These are phyloP conservation scores for Flagelloscypha sp. DNA, from an alignment of 768 basidiomycete species.

Conservation along the genomic window DNA sequence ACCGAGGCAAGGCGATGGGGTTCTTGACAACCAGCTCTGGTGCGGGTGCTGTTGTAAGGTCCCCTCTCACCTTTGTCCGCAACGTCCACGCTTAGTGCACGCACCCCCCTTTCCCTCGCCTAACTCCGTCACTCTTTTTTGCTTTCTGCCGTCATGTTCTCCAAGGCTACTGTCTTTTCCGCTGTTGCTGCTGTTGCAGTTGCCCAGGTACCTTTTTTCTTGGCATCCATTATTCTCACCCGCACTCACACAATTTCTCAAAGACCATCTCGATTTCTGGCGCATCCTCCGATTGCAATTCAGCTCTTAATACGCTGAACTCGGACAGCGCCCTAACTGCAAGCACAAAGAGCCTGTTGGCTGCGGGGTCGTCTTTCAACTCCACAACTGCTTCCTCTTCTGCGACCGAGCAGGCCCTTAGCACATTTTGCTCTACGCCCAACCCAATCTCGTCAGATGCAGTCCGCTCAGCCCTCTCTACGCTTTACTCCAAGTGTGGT, in stretches of 20 bases:
- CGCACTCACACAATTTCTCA: slow-evolving; percentile 10
- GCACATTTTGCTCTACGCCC: slow-evolving; percentile 40
- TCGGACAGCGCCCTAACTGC: slow-evolving; percentile 41
- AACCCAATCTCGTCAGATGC: slow-evolving; percentile 55
- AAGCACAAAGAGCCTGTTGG: slow-evolving; percentile 58
- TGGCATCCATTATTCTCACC: slow-evolving; percentile 5
- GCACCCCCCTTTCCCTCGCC: no score
- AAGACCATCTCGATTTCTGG: no score
- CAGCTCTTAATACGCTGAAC: slow-evolving; percentile 60
- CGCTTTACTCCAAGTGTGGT: slow-evolving; percentile 66
- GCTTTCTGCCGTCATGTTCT: no score
- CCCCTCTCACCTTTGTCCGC: no score
- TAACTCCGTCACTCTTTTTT: no score
- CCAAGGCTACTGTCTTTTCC: no score
- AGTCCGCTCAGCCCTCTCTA: slow-evolving; percentile 52
- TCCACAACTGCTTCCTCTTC: slow-evolving; percentile 31
- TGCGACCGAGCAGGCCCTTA: slow-evolving; percentile 43
- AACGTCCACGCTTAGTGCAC: no score
- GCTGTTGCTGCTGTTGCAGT: no score
- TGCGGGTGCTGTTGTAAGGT: no score
- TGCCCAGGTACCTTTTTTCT: slow-evolving; percentile 13
- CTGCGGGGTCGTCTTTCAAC: slow-evolving; percentile 49
- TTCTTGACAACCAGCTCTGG: no score
- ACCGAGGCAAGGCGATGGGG: no score
- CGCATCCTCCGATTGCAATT: slow-evolving; percentile 45